These are phyloP conservation scores for Mollisia scopiformis DNA, from an alignment of 2,329 filamentous ascomycete genomes.

Conservation along the genomic window DNA sequence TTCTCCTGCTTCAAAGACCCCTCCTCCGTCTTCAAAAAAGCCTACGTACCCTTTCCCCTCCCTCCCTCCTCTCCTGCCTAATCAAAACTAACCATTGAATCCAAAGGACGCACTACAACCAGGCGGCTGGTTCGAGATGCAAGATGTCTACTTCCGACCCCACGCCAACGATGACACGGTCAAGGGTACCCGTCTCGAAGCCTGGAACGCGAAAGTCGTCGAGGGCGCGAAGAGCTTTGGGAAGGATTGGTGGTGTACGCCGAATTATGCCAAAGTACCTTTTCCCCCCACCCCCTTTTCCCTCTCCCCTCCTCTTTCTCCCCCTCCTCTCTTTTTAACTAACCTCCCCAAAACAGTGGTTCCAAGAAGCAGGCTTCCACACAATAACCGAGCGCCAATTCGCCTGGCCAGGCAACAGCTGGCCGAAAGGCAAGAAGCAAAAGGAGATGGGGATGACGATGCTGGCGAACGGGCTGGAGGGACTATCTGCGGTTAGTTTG, in stretches of 20 bases:
- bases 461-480: conserved; percentile 10
- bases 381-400: conserved; percentile 47
- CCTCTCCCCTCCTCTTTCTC: background rate
- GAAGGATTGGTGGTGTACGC: conserved; percentile 31
- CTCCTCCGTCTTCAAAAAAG: conserved; percentile 7
- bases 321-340: background rate
- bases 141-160: conserved; percentile 16
- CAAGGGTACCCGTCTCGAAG: conserved; percentile 15
- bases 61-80: background rate
- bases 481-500: conserved; percentile 4
- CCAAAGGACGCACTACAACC: background rate
- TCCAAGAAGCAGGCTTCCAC: conserved; percentile 49
- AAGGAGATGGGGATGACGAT: conserved; percentile 15
- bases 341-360: background rate
- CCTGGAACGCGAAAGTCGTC: conserved; percentile 23
- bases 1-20: conserved; percentile 20
- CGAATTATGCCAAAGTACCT: conserved; percentile 28
- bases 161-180: conserved; percentile 11
- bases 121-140: conserved; percentile 17
- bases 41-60: background rate
- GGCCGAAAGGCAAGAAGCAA: conserved; percentile 12
- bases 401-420: conserved; percentile 12
- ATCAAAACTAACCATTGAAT: background rate
- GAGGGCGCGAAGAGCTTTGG: conserved; percentile 19
- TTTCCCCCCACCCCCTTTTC: background rate